phyloP scores from a whole-genome alignment of 1,284 basidiomycete genomes.

The Ganoderma sp. region DNA sequence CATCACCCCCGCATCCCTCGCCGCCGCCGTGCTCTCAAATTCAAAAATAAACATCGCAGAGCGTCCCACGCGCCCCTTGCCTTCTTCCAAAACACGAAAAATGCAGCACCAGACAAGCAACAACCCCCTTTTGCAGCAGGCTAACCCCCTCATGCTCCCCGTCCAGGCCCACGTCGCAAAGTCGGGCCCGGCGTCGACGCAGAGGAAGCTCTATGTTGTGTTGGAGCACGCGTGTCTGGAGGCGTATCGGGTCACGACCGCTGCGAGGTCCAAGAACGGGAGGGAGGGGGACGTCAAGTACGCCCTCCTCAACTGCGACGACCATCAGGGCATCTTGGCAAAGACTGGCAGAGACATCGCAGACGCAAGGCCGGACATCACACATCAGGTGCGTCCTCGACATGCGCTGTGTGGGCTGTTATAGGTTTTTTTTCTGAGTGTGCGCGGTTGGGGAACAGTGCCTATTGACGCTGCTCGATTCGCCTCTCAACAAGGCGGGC shows the following conservation, averaged over 20 bases:
- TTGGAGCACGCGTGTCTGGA: slow-evolving; percentile 95
- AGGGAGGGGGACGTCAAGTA: slow-evolving; percentile 89
- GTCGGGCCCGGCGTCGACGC: slow-evolving; percentile 49
- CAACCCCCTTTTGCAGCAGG: slow-evolving; percentile 47
- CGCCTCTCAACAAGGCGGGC: slow-evolving; percentile 97
- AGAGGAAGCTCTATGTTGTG: slow-evolving; percentile 86
- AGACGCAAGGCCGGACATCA: slow-evolving; percentile 97
- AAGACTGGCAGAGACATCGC: slow-evolving; percentile 98
- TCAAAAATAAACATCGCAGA: slow-evolving; percentile 30
- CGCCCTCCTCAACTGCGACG: slow-evolving; percentile 97
- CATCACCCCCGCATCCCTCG: slow-evolving; percentile 14
- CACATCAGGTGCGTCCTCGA: slow-evolving; percentile 81
- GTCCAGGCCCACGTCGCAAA: slow-evolving; percentile 81
- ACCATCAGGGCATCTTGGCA: slow-evolving; percentile 97
- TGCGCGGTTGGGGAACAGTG: slow-evolving; percentile 59
- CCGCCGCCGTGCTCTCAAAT: slow-evolving; percentile 25
- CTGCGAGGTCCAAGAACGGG: slow-evolving; percentile 55
- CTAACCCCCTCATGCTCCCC: slow-evolving; percentile 83
- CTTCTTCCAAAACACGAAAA: slow-evolving; percentile 53
- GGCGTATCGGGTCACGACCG: slow-evolving; percentile 85
- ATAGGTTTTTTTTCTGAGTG: background rate
- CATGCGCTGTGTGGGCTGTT: background rate
- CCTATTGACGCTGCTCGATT: slow-evolving; percentile 95
- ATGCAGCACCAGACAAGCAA: slow-evolving; percentile 40
- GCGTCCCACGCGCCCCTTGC: slow-evolving; percentile 55